These are phyloP conservation scores for Cornus kousa DNA, from an alignment of 148 eudicot species.

Conservation along the genomic window DNA sequence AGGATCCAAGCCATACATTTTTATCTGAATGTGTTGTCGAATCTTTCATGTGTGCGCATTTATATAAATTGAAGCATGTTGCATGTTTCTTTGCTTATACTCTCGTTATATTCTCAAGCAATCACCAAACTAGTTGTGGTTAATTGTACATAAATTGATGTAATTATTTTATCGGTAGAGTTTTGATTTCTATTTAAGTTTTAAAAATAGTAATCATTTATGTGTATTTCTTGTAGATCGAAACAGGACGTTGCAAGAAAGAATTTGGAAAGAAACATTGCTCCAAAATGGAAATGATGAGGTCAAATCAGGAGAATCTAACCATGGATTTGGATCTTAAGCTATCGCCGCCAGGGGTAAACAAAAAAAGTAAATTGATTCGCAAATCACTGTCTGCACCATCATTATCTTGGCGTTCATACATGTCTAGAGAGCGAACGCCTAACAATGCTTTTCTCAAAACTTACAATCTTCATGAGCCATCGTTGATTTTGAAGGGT, in stretches of 20 bases:
- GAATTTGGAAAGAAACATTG: background rate
- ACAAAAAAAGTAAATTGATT: background rate
- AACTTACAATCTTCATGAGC: background rate
- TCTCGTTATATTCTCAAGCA: background rate
- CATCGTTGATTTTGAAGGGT: slow-evolving; percentile 7
- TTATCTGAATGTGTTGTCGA: too few relatives aligned
- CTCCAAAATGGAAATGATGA: background rate
- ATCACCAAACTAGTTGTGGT: background rate
- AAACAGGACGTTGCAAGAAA: background rate
- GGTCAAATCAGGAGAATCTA: background rate
- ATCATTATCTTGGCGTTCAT: background rate
- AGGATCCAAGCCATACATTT: too few relatives aligned
- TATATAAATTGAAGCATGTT: background rate
- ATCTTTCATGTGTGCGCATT: too few relatives aligned
- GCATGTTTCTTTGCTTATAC: background rate
- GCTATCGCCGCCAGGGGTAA: background rate
- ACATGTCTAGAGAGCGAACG: background rate
- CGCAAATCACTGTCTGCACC: background rate
- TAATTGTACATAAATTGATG: too few relatives aligned
- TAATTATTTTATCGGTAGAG: too few relatives aligned
- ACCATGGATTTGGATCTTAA: background rate
- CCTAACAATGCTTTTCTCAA: background rate
- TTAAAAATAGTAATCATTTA: background rate
- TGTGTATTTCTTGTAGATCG: background rate
- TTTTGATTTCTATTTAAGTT: too few relatives aligned